A percentile compares a stretch with the other conserved stretches of the same genome.
Evolutionary conservation across 1,284 basidiomycete genomes (phyloP).

Genomic region (Ustilago loliicola): DNA sequence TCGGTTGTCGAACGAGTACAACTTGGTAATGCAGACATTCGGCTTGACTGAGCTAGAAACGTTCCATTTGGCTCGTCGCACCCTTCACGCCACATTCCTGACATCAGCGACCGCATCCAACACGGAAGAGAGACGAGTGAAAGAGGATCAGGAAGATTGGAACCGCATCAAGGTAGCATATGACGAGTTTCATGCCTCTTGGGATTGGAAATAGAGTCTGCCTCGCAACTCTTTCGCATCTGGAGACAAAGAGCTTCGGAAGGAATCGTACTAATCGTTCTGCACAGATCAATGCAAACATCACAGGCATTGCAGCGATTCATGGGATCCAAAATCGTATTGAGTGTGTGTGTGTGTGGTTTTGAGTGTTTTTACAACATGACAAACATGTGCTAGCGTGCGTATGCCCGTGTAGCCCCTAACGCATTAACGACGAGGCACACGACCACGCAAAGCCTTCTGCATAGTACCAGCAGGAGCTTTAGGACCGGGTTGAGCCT

Average conservation of each 20-base stretch:
- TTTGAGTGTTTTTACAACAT: conserved; percentile 2
- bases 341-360: background rate
- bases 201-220: conserved; percentile 11
- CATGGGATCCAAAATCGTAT: background rate
- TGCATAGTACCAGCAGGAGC: conserved; percentile 67
- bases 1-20: conserved; percentile 45
- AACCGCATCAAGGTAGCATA: conserved; percentile 6
- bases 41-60: conserved; percentile 15
- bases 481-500: conserved; percentile 59
- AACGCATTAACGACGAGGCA: conserved; percentile 41
- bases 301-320: background rate
- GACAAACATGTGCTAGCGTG: background rate
- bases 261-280: background rate
- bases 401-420: too few relatives aligned
- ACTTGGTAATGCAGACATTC: conserved; percentile 39
- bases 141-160: conserved; percentile 3
- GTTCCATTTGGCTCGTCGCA: conserved; percentile 16
- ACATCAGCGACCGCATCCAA: background rate
- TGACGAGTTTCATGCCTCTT: conserved; percentile 4
- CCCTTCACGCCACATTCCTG: conserved; percentile 22
- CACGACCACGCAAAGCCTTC: conserved; percentile 61
- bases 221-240: background rate
- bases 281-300: background rate
- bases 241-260: background rate
- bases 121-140: background rate